Base-by-base conservation (phyloP, 106 monocot species). In the Allium fistulosum region DNA sequence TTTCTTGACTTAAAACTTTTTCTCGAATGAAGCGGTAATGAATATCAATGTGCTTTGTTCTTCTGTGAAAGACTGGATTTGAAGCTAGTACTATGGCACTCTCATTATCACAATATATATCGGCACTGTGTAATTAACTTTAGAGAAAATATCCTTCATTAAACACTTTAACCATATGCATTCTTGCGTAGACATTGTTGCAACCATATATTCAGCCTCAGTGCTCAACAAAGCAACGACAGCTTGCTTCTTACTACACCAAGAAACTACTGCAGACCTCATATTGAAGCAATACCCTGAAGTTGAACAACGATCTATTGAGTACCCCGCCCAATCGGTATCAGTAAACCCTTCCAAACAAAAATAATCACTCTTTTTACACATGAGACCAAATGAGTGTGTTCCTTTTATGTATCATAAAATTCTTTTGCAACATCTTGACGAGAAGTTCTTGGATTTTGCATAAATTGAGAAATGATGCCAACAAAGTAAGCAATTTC, bases 221-320 rank as follows among this genome's bases (percentile, higher is more conserved):
- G 7, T 48, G 14, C 65, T 65, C 4, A 49, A 65, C 10, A 65
- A 48, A 7, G 65, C 65, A 65, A 65, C 26, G 46, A 2, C 46
- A 15, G n/a, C 8, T 65, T 65, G 65, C 65, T 65, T 65, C 48
- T 65, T 65, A 14, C 47, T 65, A 16, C n/a, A n/a, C n/a, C 65
- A 65, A 46, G 45, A 65, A 15, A 65, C 48, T 46, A 4, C 47
- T 7, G 46, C 14, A 48, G 65, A 65, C 16, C 65, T 49, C 7
- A 16, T 65, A 48, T 10, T 65, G 17, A 65, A 65, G 17, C 65
- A 65, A 65, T 65, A 48, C 45, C 48, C 65, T 48, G 46, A 48
- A 22, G 22, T 22, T 22, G 22, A 22, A 22, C 22, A 22, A 22
- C 22, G 22, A 22, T 22, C 22, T 22, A 48, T n/a, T 48, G 37